These are phyloP conservation scores for Acrocalymma vagum DNA, from an alignment of 2,329 filamentous ascomycete genomes.

Conservation along the genomic window DNA sequence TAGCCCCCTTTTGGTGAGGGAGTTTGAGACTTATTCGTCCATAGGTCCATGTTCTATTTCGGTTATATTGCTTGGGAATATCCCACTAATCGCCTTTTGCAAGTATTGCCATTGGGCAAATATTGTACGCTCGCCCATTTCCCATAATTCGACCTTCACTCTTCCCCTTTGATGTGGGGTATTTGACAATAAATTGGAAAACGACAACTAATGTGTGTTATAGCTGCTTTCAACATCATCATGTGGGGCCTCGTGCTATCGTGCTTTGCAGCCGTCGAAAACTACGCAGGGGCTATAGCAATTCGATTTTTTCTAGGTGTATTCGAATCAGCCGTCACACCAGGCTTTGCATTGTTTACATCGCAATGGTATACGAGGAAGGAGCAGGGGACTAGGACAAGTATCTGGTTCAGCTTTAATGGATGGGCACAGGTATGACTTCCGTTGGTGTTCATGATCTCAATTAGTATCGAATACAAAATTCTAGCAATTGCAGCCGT, in stretches of 20 bases:
- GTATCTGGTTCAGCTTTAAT: slow-evolving; percentile 75
- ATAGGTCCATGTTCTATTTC: slow-evolving; percentile 63
- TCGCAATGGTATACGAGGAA: slow-evolving; percentile 76
- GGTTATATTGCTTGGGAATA: slow-evolving; percentile 70
- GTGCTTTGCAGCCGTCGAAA: slow-evolving; percentile 69
- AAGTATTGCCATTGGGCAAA: slow-evolving; percentile 71
- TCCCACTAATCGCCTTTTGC: slow-evolving; percentile 71
- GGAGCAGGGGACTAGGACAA: slow-evolving; percentile 70
- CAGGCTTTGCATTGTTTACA: slow-evolving; percentile 73
- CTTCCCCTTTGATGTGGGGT: no score
- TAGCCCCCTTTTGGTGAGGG: no score
- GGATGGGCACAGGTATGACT: slow-evolving; percentile 60
- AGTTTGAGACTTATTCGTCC: no score
- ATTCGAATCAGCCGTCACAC: slow-evolving; percentile 74
- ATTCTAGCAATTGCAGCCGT: no score
- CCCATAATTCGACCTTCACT: neutral
- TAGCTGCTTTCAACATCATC: slow-evolving; percentile 67
- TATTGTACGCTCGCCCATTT: slow-evolving; percentile 54
- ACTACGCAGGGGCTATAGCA: slow-evolving; percentile 69
- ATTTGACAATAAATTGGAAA: slow-evolving; percentile 1
- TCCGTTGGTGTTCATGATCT: neutral
- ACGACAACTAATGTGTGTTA: slow-evolving; percentile 10
- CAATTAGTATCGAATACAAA: neutral
- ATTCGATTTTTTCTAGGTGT: slow-evolving; percentile 74
- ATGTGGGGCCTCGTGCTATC: slow-evolving; percentile 69